Evolutionary conservation across 2,329 filamentous ascomycete genomes (phyloP), one percentile per base, ranked within the genome.

Genomic region (Helotiales sp.): DNA sequence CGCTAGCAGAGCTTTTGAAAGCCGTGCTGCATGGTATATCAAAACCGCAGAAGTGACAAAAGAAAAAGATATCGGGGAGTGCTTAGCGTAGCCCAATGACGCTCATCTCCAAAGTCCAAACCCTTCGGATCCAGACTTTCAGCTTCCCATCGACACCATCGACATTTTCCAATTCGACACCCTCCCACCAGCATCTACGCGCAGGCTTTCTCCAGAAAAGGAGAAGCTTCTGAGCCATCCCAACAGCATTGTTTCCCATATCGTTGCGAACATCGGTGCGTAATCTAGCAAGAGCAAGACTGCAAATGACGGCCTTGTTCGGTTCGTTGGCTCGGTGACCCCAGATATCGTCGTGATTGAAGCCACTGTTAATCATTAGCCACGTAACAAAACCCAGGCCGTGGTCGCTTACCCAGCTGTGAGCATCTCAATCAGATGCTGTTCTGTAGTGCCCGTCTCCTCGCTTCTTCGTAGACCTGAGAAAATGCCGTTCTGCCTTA

Each of bases 91-190:
- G 80, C 55, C 91, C 91, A 73, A 96, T 95, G 54, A 95, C 91
- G 72, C 90, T 95, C 91, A 99, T 99, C 80, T 99, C 95, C 58
- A 99, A 81, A 59, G 95, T 99, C 95, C 95, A 99, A 59, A 99
- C 95, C 69, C 95, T 85, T 70, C 95, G 83, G 72, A 99, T 98
- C 95, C 95, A 99, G 58, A 99, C 92, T 77, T 99, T 99, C 66
- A 99, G 81, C 72, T 88, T 91, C 52, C 93, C 93, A 52, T 96
- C 86, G 7, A 98, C 89, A 13, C 95, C 95, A 51, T 96, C 91
- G 12, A 99, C 90, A 64, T 90, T 82, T 17, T 95, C 85, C 44
- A 99, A 80, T 73, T 98, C 93, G 34, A 99, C 89, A 24, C 95
- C 95, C 74, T 99, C 95, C 95, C 95, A 99, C 95, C 95, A 99